Conservation (phyloP, 1,139 yeast genomes). For the Magnusiomyces ingens region DNA sequence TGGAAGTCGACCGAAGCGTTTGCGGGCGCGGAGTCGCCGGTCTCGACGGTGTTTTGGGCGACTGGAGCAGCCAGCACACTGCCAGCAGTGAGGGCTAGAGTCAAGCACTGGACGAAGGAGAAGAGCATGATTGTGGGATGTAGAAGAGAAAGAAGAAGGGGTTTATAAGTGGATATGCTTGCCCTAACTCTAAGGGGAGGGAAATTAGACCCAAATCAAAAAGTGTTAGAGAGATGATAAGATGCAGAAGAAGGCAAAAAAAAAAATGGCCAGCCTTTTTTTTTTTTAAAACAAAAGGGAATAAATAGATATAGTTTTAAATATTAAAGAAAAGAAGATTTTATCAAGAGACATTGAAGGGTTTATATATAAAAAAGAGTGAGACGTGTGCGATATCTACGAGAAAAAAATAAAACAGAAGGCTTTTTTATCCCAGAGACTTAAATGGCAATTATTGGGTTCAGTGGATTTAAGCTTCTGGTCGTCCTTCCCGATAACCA, state of each 20-base stretch:
- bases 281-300: background rate
- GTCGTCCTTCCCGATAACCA: too few relatives aligned
- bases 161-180: too few relatives aligned
- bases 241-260: background rate
- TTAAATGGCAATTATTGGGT: too few relatives aligned
- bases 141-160: background rate
- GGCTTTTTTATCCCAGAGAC: too few relatives aligned
- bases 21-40: background rate
- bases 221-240: background rate
- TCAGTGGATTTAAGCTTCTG: too few relatives aligned
- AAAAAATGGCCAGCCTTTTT: background rate
- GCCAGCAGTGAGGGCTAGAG: background rate
- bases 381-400: background rate
- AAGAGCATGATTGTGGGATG: background rate
- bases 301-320: background rate
- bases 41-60: background rate
- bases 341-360: background rate
- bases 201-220: too few relatives aligned
- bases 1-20: constrained; percentile 7
- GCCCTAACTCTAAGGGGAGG: too few relatives aligned
- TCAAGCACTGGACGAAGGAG: background rate
- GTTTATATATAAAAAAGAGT: background rate
- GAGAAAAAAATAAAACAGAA: too few relatives aligned
- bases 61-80: background rate
- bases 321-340: background rate